These are phyloP conservation scores for Paxillus involutus DNA, from an alignment of 768 basidiomycete species.

Conservation along the genomic window DNA sequence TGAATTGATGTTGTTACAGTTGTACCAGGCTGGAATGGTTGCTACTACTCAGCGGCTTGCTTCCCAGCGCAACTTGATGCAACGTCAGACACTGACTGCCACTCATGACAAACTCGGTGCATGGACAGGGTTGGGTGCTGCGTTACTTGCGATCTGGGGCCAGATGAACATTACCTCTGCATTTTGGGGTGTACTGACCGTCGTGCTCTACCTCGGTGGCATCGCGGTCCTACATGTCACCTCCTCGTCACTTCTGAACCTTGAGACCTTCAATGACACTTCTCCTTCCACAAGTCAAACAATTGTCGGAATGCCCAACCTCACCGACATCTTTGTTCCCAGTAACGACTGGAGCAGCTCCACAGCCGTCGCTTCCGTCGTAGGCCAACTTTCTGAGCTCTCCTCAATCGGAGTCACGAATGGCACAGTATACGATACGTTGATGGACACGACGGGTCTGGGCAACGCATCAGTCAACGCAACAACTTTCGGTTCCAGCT, in stretches of 20 bases:
- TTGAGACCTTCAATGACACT: constrained; percentile 1
- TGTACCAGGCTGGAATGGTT: constrained; percentile 12
- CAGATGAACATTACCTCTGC: not conserved
- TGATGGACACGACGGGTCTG: not conserved
- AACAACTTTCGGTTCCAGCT: not conserved
- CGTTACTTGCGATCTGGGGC: constrained; percentile 1
- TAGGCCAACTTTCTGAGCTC: not conserved
- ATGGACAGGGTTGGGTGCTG: constrained; percentile 19
- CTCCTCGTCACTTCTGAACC: constrained; percentile 3
- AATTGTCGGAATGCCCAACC: not conserved
- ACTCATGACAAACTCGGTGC: constrained; percentile 13
- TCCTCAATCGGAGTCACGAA: not conserved
- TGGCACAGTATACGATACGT: constrained; percentile 5
- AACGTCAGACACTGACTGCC: constrained; percentile 12
- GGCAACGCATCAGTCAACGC: constrained; percentile 4
- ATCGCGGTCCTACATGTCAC: constrained; percentile 6
- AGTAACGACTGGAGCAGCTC: not conserved
- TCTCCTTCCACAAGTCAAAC: not conserved
- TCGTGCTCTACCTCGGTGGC: constrained; percentile 1
- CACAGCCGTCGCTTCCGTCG: not conserved
- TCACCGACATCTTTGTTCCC: not conserved
- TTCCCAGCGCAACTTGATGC: constrained; percentile 3
- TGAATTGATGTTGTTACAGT: not conserved
- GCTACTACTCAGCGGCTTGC: constrained; percentile 12
- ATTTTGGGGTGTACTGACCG: not conserved